Evolutionary conservation across 2,329 filamentous ascomycete genomes (phyloP).

Genomic region (Xylaria sp.): DNA sequence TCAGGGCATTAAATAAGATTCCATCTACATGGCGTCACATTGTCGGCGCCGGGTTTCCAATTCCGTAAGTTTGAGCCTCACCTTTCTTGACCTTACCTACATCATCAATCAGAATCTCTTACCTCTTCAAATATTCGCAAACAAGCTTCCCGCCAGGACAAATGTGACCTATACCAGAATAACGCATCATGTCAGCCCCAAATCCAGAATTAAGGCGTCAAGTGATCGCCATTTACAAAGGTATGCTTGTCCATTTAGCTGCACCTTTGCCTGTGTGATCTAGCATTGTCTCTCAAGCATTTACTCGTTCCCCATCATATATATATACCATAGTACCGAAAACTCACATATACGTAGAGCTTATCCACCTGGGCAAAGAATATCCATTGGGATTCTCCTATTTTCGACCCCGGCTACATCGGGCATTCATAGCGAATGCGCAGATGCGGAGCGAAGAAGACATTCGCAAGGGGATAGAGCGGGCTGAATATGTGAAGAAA

Average conservation of each 20-base stretch:
- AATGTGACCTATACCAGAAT: not conserved
- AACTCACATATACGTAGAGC: constrained; percentile 63
- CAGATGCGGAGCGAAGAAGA: constrained; percentile 75
- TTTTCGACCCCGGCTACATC: constrained; percentile 83
- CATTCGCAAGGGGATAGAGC: constrained; percentile 78
- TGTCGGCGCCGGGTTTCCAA: constrained; percentile 1
- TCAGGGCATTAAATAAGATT: not conserved
- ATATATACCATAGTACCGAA: not conserved
- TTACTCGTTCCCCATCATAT: not conserved
- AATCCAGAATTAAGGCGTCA: constrained; percentile 74
- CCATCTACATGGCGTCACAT: constrained; percentile 21
- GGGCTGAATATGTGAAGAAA: constrained; percentile 91
- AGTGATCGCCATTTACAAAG: constrained; percentile 91
- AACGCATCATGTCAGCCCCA: constrained; percentile 46
- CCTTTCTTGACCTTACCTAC: not conserved
- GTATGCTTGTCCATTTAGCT: constrained; percentile 54
- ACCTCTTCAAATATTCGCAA: not conserved
- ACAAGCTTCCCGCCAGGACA: not conserved
- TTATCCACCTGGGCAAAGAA: constrained; percentile 83
- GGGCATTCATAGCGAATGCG: constrained; percentile 83
- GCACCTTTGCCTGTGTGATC: not conserved
- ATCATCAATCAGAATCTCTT: constrained; percentile 4
- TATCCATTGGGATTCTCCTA: constrained; percentile 87
- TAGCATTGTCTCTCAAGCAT: not conserved
- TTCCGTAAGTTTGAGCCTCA: constrained; percentile 6